Evolutionary conservation across 345 rosid species (phyloP).

Genomic region (Linum usitatissimum): DNA sequence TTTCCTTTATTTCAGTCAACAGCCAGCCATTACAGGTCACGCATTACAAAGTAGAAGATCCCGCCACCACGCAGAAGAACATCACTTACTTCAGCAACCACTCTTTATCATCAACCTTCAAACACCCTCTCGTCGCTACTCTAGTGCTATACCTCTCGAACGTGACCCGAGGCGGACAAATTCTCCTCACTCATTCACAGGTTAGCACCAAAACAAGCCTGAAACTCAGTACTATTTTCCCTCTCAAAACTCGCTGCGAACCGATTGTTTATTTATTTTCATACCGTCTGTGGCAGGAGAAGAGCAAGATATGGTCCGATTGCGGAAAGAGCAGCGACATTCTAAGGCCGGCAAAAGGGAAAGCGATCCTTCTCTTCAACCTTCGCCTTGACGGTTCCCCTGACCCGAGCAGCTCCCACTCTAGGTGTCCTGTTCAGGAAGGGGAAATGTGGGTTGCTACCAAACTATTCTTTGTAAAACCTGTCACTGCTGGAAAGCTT

Average conservation of each 20-base stretch:
- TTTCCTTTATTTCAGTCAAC: constrained; percentile 33
- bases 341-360: constrained; percentile 62
- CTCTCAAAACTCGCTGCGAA: background rate
- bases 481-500: constrained; percentile 15
- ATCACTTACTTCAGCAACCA: constrained; percentile 43
- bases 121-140: constrained; percentile 50
- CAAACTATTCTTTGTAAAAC: constrained; percentile 41
- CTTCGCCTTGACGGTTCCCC: constrained; percentile 39
- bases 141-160: constrained; percentile 69
- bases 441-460: constrained; percentile 66
- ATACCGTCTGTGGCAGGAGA: constrained; percentile 24
- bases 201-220: constrained; percentile 22
- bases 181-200: constrained; percentile 61
- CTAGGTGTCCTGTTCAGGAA: constrained; percentile 67
- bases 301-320: constrained; percentile 40
- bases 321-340: constrained; percentile 34
- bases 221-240: background rate
- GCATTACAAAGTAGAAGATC: constrained; percentile 41
- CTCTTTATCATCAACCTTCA: constrained; percentile 16
- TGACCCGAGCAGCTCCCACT: constrained; percentile 55
- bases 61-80: constrained; percentile 24
- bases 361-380: constrained; percentile 68
- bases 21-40: constrained; percentile 38
- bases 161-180: constrained; percentile 57
- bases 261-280: background rate